Evolutionary conservation across 495 filamentous ascomycete genomes (phyloP), one percentile per base, ranked within the genome.

Genomic region (Talaromyces ruber): DNA sequence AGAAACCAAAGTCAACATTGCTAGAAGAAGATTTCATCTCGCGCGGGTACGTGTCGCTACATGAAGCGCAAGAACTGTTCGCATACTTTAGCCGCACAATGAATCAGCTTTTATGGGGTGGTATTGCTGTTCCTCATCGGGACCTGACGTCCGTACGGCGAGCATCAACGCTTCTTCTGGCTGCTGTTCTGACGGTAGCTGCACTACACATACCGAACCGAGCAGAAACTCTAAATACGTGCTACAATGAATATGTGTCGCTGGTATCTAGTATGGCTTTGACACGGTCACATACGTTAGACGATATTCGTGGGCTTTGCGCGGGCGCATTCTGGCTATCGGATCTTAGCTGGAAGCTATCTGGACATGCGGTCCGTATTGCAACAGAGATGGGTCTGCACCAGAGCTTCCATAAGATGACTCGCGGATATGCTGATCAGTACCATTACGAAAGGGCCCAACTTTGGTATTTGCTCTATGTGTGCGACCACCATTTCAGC

Each of bases 401-500:
- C 60, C 77, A 76, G 56, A 81, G 79, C 63, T 79, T 79, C 58
- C 75, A 79, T 28, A 77, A 77, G 58, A 70, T 82, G 65, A 75
- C 77, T 14, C 71, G 73, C 6, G 72, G 77, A 25, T 66, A 73
- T 57, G 67, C 55, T 32, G 80, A 83, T 63, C 81, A 84, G 62
- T 80, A 83, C 59, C 71, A 77, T 59, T 80, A 83, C 60, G 72
- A 77, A 62, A 70, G 75, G 22, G 77, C 76, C 6, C 77, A 80
- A 59, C 68, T 80, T 14, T 78, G 77, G 78, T 83, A 82, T 62
- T 56, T 82, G 45, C 72, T 83, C 0, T 84, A 82, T 64, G 79
- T 83, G 16, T 84, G 81, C 63, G 81, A 83, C 62, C 81, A 84
- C 61, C 81, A 84, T 63, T 82, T 81, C 24, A 79, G 76, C 54